Conservation (phyloP, 805 yeast genomes). For the Kluyveromyces siamensis region DNA sequence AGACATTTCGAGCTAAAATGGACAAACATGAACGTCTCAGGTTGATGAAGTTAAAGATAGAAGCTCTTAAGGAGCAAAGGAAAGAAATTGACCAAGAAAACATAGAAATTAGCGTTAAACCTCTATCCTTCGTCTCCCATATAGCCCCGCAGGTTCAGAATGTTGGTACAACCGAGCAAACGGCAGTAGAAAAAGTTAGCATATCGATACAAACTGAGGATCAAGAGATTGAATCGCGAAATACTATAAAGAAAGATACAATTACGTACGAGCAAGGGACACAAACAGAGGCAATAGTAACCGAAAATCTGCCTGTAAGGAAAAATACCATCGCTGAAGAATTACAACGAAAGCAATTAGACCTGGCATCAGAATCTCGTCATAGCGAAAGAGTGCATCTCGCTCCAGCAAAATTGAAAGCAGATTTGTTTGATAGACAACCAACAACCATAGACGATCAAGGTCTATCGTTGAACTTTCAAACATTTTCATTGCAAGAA, state of each 20-base stretch:
- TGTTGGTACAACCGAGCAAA: background rate
- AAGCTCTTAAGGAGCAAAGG: conserved; percentile 1
- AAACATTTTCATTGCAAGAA: conserved; percentile 3
- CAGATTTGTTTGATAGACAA: background rate
- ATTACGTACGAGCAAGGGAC: conserved; percentile 18
- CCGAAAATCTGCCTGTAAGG: background rate
- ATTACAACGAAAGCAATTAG: background rate
- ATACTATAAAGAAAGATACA: background rate
- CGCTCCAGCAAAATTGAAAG: background rate
- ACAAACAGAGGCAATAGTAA: conserved; percentile 12
- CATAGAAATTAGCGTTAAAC: background rate
- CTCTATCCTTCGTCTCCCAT: background rate
- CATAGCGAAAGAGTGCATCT: background rate
- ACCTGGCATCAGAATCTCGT: background rate
- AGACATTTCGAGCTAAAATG: background rate
- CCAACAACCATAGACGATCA: background rate
- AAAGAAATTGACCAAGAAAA: conserved; percentile 1
- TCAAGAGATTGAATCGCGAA: background rate
- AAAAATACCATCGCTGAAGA: background rate
- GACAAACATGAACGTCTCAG: conserved; percentile 1
- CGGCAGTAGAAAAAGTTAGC: conserved; percentile 7
- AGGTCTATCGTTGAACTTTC: background rate
- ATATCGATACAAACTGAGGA: conserved; percentile 18
- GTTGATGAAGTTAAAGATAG: conserved; percentile 2
- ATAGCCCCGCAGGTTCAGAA: background rate